Percentiles rank a stretch among this genome's conserved stretches.
phyloP scores from a whole-genome alignment of 2,329 filamentous ascomycete genomes.

The Alternaria dauci region DNA sequence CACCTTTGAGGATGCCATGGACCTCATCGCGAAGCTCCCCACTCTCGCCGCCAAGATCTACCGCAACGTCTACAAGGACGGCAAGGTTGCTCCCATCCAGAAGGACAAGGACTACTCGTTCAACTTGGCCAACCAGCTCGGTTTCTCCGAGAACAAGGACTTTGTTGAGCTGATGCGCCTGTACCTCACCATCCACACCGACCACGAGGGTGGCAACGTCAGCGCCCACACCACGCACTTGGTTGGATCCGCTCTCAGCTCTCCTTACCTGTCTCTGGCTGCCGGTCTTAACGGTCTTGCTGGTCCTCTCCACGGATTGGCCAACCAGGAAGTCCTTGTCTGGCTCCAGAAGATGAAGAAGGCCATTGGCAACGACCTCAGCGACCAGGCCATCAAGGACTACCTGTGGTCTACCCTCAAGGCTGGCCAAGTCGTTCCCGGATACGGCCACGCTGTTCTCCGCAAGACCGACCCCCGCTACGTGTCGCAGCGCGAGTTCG shows the following conservation, averaged over 20 bases:
- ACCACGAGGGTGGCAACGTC: conserved; percentile 99
- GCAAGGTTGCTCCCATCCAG: conserved; percentile 94
- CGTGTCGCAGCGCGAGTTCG: conserved; percentile 97
- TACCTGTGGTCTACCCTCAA: conserved; percentile 99
- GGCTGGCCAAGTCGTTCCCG: conserved; percentile 92
- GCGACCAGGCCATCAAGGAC: conserved; percentile 95
- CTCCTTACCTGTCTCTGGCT: conserved; percentile 93
- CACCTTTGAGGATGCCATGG: conserved; percentile 99
- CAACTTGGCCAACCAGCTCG: conserved; percentile 99
- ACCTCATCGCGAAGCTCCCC: conserved; percentile 98
- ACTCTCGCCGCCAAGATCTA: conserved; percentile 99
- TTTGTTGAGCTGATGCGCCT: conserved; percentile 98
- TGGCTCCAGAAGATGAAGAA: conserved; percentile 99
- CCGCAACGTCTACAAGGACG: conserved; percentile 99
- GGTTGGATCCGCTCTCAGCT: conserved; percentile 95
- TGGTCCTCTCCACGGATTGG: conserved; percentile 96
- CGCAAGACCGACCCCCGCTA: conserved; percentile 99
- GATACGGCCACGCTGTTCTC: conserved; percentile 98
- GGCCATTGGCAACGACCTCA: conserved; percentile 89
- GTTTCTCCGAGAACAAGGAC: conserved; percentile 92
- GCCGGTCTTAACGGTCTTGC: conserved; percentile 98
- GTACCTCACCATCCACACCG: conserved; percentile 99
- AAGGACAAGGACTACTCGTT: conserved; percentile 99
- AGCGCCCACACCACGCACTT: conserved; percentile 98
- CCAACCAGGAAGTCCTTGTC: conserved; percentile 99